Evolutionary conservation across 1,284 basidiomycete species (phyloP).

Genomic region (Coniferiporia weirii): DNA sequence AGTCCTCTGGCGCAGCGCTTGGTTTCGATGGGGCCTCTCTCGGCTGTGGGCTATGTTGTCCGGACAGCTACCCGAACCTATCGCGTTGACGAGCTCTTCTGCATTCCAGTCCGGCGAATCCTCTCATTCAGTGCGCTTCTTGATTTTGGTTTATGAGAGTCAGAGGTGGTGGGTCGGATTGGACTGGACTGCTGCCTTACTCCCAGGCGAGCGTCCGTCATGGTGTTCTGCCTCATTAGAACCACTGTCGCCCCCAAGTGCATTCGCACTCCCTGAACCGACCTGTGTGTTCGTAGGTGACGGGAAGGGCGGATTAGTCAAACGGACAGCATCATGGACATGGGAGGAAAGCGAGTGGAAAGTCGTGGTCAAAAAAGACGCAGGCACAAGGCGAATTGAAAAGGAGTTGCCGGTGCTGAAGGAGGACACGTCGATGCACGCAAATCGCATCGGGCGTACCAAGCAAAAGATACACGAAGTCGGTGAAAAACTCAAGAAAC

Average conservation of each 20-base stretch:
- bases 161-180: constrained; percentile 92
- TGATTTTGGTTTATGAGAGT: constrained; percentile 89
- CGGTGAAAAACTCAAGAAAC: constrained; percentile 25
- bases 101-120: constrained; percentile 10
- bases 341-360: constrained; percentile 90
- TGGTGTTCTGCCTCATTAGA: constrained; percentile 69
- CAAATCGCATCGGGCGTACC: constrained; percentile 34
- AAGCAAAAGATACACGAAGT: constrained; percentile 25
- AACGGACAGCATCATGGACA: constrained; percentile 72
- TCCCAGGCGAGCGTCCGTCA: constrained; percentile 85
- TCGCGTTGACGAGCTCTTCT: constrained; percentile 2
- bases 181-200: constrained; percentile 90
- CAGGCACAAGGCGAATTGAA: constrained; percentile 49
- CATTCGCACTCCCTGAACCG: constrained; percentile 51
- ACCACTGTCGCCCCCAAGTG: constrained; percentile 59
- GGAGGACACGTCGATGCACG: constrained; percentile 39
- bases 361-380: constrained; percentile 60
- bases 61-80: constrained; percentile 32
- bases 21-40: constrained; percentile 56
- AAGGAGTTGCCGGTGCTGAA: constrained; percentile 47
- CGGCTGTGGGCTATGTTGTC: constrained; percentile 44
- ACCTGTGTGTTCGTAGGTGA: constrained; percentile 44
- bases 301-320: constrained; percentile 43
- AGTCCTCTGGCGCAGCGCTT: constrained; percentile 58
- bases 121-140: constrained; percentile 54